phyloP scores from a whole-genome alignment of 1,139 yeast genomes.

The Hyphopichia khmerensis region DNA sequence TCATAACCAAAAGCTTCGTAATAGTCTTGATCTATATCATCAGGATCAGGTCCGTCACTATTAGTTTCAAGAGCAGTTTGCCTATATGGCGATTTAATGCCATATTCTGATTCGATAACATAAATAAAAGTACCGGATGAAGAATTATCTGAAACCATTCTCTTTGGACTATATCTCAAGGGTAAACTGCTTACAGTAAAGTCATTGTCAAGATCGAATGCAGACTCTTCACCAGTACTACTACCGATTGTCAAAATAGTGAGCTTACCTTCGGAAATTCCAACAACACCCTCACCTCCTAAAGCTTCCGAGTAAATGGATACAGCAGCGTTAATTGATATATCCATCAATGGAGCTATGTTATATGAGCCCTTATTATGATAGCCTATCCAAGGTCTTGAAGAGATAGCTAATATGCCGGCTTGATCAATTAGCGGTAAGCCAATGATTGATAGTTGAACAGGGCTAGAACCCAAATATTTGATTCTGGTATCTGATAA shows the following conservation, averaged over 20 bases:
- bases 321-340: constrained; percentile 34
- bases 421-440: constrained; percentile 18
- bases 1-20: constrained; percentile 44
- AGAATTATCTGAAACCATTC: constrained; percentile 28
- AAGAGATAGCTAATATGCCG: constrained; percentile 41
- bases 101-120: constrained; percentile 49
- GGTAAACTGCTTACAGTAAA: constrained; percentile 42
- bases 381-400: constrained; percentile 41
- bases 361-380: constrained; percentile 26
- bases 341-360: constrained; percentile 41
- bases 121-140: constrained; percentile 26
- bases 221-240: constrained; percentile 13
- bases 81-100: constrained; percentile 30
- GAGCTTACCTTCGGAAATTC: constrained; percentile 52
- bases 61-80: constrained; percentile 3
- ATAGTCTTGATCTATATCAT: constrained; percentile 22
- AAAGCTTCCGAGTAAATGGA: constrained; percentile 67
- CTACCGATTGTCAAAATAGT: constrained; percentile 60
- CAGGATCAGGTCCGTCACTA: neutral
- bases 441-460: constrained; percentile 43
- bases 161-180: constrained; percentile 55
- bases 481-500: constrained; percentile 68
- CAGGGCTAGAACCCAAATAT: constrained; percentile 69
- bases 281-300: constrained; percentile 61
- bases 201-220: constrained; percentile 42